Conservation (phyloP, 345 rosid genomes). For the Brassica carinata region DNA sequence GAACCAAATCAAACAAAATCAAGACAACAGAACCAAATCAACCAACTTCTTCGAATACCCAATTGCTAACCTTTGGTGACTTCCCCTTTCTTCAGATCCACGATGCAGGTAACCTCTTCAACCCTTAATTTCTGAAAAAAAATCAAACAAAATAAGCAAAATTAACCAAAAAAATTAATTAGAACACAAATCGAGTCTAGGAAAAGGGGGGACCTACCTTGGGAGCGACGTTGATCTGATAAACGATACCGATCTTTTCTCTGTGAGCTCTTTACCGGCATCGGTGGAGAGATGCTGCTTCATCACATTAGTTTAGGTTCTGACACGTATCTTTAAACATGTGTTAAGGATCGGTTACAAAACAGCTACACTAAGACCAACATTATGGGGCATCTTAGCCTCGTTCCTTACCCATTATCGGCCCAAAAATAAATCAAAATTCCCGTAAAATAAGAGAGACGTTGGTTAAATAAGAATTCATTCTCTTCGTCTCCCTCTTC, state of each 20-base stretch:
- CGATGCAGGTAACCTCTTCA: conserved; percentile 69
- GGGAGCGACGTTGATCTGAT: conserved; percentile 88
- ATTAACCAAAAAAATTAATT: neutral
- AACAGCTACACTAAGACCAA: no score
- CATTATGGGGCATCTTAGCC: no score
- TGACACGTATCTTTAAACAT: no score
- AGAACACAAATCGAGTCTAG: neutral
- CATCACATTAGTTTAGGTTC: conserved; percentile 44
- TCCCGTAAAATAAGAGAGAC: no score
- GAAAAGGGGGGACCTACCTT: conserved; percentile 45
- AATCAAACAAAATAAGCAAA: neutral
- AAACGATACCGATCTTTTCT: conserved; percentile 77
- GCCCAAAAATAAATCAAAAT: no score
- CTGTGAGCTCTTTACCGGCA: conserved; percentile 58
- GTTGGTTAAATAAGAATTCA: no score
- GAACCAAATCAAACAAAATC: no score
- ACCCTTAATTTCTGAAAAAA: conserved; percentile 74
- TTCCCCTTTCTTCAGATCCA: conserved; percentile 93
- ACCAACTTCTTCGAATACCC: neutral
- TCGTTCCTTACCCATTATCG: no score
- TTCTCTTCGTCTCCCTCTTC: no score
- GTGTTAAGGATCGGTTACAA: no score
- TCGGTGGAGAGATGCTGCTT: conserved; percentile 68
- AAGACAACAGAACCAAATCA: no score
- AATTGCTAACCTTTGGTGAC: conserved; percentile 67